A percentile compares a stretch with the other conserved stretches of the same genome.
Evolutionary conservation across 1,284 basidiomycete species (phyloP).

Genomic region (Tilletia walkeri): DNA sequence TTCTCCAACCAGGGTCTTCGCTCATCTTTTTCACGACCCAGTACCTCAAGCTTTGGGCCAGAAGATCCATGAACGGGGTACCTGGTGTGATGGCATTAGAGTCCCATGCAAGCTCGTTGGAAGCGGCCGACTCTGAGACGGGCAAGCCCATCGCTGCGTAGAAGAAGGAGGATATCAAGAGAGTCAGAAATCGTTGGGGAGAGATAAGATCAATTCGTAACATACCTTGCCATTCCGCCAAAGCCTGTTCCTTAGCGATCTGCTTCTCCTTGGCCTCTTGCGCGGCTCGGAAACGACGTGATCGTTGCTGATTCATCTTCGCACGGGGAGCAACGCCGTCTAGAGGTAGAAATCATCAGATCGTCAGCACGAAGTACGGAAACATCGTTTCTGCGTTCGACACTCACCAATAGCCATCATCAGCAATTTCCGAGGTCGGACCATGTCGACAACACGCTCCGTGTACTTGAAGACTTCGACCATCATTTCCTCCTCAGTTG

Average conservation of each 20-base stretch:
- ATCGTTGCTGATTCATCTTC: conserved; percentile 99
- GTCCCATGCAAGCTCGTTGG: conserved; percentile 83
- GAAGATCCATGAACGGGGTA: conserved; percentile 95
- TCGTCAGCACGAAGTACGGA: not conserved
- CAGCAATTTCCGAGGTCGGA: conserved; percentile 86
- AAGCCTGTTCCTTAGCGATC: conserved; percentile 74
- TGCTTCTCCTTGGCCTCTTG: conserved; percentile 95
- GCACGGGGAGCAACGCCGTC: conserved; percentile 94
- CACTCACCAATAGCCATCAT: conserved; percentile 88
- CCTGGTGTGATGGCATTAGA: conserved; percentile 96
- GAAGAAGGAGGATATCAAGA: not conserved
- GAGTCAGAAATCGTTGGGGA: too few species aligned
- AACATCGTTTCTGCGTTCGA: conserved; percentile 33
- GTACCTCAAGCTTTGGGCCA: conserved; percentile 84
- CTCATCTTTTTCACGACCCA: conserved; percentile 97
- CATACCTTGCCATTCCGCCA: conserved; percentile 72
- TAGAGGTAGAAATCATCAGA: not conserved
- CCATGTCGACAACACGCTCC: conserved; percentile 94
- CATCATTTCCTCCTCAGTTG: conserved; percentile 99
- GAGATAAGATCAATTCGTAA: not conserved
- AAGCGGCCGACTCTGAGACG: conserved; percentile 75
- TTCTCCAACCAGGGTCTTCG: conserved; percentile 89
- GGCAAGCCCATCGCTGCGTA: conserved; percentile 73
- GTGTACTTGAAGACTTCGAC: conserved; percentile 94
- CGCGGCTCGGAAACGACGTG: conserved; percentile 87